phyloP scores from a whole-genome alignment of 2,329 filamentous ascomycete species.

The Rugonectria rugulosa region DNA sequence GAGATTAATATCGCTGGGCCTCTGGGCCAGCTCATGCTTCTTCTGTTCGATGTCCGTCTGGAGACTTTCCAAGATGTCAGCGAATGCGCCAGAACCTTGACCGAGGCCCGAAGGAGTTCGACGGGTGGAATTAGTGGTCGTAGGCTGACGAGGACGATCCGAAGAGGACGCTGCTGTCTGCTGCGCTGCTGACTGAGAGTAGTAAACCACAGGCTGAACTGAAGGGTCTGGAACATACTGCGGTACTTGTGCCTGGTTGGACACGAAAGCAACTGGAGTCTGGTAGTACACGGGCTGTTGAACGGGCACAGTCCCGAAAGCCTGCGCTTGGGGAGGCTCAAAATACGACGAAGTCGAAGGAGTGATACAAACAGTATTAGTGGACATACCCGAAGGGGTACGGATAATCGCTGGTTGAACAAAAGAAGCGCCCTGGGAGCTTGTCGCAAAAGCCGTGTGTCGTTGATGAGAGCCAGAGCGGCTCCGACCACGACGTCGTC shows the following conservation, averaged over 20 bases:
- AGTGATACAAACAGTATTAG: slow-evolving; percentile 27
- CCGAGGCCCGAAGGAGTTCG: neutral
- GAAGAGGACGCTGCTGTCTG: neutral
- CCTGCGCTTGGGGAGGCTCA: slow-evolving; percentile 20
- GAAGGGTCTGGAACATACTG: slow-evolving; percentile 18
- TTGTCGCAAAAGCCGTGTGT: slow-evolving; percentile 7
- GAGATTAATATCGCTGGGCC: slow-evolving; percentile 34
- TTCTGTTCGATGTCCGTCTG: slow-evolving; percentile 40
- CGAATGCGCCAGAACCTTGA: slow-evolving; percentile 18
- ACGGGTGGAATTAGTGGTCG: no score
- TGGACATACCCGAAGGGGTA: slow-evolving; percentile 26
- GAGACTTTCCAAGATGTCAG: slow-evolving; percentile 36
- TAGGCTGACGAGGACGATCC: neutral
- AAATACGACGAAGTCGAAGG: slow-evolving; percentile 23
- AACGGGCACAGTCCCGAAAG: slow-evolving; percentile 21
- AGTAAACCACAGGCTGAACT: slow-evolving; percentile 5
- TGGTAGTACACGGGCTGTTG: slow-evolving; percentile 33
- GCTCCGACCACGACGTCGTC: neutral
- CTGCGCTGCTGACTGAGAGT: slow-evolving; percentile 1
- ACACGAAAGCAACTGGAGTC: slow-evolving; percentile 28
- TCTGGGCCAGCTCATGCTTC: slow-evolving; percentile 33
- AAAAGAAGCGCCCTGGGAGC: slow-evolving; percentile 21
- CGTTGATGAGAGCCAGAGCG: slow-evolving; percentile 22
- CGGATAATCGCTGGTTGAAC: slow-evolving; percentile 33
- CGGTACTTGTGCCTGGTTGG: slow-evolving; percentile 17